These are phyloP conservation scores for Rhizophlyctis rosea DNA, from an alignment of 192 early-diverging fungal genomes.

Conservation along the genomic window DNA sequence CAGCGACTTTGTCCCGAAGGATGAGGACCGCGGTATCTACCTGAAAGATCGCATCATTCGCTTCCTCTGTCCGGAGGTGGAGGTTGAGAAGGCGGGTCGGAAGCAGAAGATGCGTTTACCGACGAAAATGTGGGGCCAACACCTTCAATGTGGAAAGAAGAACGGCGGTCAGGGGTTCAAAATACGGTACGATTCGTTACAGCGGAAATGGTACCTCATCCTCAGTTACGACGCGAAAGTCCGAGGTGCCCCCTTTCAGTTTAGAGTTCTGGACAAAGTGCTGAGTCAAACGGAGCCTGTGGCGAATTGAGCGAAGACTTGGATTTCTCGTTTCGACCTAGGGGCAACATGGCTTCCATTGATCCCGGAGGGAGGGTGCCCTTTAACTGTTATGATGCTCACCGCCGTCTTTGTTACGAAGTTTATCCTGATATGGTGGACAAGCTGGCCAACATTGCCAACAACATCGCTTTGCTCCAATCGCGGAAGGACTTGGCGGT, in stretches of 20 bases:
- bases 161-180: slow-evolving; percentile 5
- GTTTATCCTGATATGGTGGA: slow-evolving; percentile 11
- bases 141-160: slow-evolving; percentile 3
- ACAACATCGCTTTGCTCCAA: slow-evolving; percentile 11
- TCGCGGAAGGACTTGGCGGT: not conserved
- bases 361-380: slow-evolving; percentile 9
- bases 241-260: slow-evolving; percentile 8
- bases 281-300: not conserved
- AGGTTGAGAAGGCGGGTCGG: not conserved
- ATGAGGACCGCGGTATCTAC: slow-evolving; percentile 3
- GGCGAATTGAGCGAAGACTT: not conserved
- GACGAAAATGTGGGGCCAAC: slow-evolving; percentile 5
- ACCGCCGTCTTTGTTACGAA: slow-evolving; percentile 1
- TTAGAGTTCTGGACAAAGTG: slow-evolving; percentile 3
- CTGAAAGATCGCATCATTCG: slow-evolving; percentile 7
- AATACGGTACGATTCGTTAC: slow-evolving; percentile 2
- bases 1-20: not conserved
- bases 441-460: not conserved
- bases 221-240: slow-evolving; percentile 5
- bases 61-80: not conserved
- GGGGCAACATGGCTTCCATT: slow-evolving; percentile 16
- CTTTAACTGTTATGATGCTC: slow-evolving; percentile 11
- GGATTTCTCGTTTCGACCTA: slow-evolving; percentile 2
- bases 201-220: slow-evolving; percentile 13
- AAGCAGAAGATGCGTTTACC: not conserved